phyloP scores from a whole-genome alignment of 116 monocot species.

The Iris pallida region DNA sequence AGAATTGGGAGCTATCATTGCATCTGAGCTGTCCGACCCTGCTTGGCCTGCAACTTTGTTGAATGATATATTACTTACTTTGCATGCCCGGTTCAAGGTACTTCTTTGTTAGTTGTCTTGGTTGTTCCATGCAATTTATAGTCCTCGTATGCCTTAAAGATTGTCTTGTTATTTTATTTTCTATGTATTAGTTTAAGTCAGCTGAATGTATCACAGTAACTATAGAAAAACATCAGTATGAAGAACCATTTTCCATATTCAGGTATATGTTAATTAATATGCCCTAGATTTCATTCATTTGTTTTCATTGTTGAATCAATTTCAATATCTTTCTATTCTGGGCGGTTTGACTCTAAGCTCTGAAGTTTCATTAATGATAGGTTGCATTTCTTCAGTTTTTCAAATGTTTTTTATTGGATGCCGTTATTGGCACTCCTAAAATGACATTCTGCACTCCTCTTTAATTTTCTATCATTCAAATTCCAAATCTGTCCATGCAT shows the following conservation, averaged over 20 bases:
- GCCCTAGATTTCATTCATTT: neutral
- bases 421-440: too few relatives aligned
- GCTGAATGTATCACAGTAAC: neutral
- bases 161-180: neutral
- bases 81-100: conserved; percentile 99
- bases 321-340: too few relatives aligned
- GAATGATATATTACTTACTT: conserved; percentile 90
- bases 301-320: neutral
- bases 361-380: too few relatives aligned
- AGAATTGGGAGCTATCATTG: conserved; percentile 90
- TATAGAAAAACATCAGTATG: neutral
- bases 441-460: too few relatives aligned
- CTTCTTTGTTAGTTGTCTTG: neutral
- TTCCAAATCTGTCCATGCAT: too few relatives aligned
- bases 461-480: too few relatives aligned
- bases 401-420: too few relatives aligned
- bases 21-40: conserved; percentile 94
- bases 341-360: too few relatives aligned
- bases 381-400: too few relatives aligned
- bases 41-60: conserved; percentile 87
- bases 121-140: neutral
- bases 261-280: neutral
- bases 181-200: neutral
- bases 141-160: conserved; percentile 3
- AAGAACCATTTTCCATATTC: neutral